Conservation (phyloP, 768 basidiomycete genomes). For the Leccinum pellstonianum region DNA sequence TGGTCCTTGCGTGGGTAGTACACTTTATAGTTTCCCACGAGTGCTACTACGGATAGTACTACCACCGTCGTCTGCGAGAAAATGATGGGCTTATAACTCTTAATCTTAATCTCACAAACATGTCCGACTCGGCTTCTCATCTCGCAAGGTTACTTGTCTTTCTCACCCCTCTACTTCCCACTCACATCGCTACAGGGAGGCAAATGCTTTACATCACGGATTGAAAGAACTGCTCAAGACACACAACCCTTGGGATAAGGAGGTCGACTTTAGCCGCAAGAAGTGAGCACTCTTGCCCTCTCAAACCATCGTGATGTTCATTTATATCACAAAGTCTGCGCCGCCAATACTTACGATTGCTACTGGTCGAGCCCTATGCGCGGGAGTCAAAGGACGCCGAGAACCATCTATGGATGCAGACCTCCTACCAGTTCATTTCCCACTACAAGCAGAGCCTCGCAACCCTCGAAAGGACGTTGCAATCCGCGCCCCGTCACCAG, state of each 20-base stretch:
- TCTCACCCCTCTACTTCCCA: slow-evolving; percentile 3
- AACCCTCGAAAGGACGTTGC: slow-evolving; percentile 58
- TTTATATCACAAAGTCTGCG: slow-evolving; percentile 51
- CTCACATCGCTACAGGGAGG: slow-evolving; percentile 55
- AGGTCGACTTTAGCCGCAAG: slow-evolving; percentile 84
- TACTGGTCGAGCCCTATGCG: slow-evolving; percentile 66
- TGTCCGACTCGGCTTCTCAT: slow-evolving; percentile 42
- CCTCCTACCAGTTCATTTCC: slow-evolving; percentile 81
- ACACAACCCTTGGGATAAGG: slow-evolving; percentile 78
- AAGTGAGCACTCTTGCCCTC: slow-evolving; percentile 51
- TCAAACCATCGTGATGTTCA: slow-evolving; percentile 3
- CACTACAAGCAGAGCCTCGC: slow-evolving; percentile 77
- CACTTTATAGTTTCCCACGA: slow-evolving; percentile 24
- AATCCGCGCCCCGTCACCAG: slow-evolving; percentile 40
- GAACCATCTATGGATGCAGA: slow-evolving; percentile 90
- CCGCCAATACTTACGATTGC: slow-evolving; percentile 63
- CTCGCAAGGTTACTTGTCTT: slow-evolving; percentile 34
- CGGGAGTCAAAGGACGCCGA: slow-evolving; percentile 78
- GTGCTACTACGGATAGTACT: slow-evolving; percentile 1
- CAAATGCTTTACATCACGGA: slow-evolving; percentile 68
- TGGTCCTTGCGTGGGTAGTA: slow-evolving; percentile 1
- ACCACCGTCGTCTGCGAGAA: slow-evolving; percentile 5
- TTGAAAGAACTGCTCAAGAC: slow-evolving; percentile 75
- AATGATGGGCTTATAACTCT: slow-evolving; percentile 30
- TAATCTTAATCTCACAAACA: slow-evolving; percentile 21